These are phyloP conservation scores for Xylaria hypoxylon DNA, from an alignment of 2,329 filamentous ascomycete species.

Conservation along the genomic window DNA sequence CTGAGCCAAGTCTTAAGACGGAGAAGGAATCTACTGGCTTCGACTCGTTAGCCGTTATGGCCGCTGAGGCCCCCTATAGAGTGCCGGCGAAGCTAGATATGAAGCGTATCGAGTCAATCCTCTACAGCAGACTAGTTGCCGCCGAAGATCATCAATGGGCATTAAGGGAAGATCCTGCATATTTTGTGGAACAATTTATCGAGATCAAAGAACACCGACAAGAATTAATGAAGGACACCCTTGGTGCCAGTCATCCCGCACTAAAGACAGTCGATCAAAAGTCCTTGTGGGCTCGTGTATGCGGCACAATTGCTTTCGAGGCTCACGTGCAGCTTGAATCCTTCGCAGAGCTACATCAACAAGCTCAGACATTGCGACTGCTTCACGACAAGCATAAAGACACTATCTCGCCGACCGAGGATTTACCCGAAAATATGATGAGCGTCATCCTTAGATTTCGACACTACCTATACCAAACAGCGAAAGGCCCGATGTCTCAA, in stretches of 20 bases:
- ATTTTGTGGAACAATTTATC: conserved; percentile 60
- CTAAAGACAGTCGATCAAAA: neutral
- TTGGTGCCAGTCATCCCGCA: conserved; percentile 48
- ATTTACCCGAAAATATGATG: conserved; percentile 56
- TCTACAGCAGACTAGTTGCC: conserved; percentile 55
- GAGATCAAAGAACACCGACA: conserved; percentile 59
- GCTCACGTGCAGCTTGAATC: conserved; percentile 53
- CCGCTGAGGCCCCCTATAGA: conserved; percentile 65
- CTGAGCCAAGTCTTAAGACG: neutral
- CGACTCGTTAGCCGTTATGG: conserved; percentile 55
- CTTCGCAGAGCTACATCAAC: conserved; percentile 55
- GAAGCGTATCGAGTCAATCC: conserved; percentile 56
- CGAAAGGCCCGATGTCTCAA: conserved; percentile 49
- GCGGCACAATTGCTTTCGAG: conserved; percentile 50
- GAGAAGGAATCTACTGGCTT: conserved; percentile 46
- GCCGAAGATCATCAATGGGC: conserved; percentile 66
- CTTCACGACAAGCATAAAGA: conserved; percentile 52
- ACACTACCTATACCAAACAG: conserved; percentile 51
- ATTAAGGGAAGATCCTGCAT: conserved; percentile 69
- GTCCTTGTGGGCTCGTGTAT: conserved; percentile 56
- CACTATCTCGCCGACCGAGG: conserved; percentile 48
- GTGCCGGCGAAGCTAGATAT: conserved; percentile 61
- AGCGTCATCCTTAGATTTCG: conserved; percentile 56
- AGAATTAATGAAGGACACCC: conserved; percentile 32
- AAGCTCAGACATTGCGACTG: conserved; percentile 37